Evolutionary conservation across 192 early-diverging fungal genomes (phyloP).

Genomic region (Gaertneriomyces sp.): DNA sequence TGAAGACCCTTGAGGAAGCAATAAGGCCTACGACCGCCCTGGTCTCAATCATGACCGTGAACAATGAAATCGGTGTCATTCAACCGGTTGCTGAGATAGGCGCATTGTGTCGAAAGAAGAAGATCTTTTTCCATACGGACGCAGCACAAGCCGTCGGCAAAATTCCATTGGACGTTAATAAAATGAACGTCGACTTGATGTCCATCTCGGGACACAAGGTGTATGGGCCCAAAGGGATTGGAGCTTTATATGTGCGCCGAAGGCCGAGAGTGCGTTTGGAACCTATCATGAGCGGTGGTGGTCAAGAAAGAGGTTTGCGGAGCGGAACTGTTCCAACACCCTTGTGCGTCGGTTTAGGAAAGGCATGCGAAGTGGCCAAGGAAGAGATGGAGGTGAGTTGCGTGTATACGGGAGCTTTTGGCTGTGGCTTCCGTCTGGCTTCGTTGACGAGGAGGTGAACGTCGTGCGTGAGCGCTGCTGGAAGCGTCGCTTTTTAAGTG

Average conservation of each 20-base stretch:
- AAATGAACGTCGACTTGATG: conserved; percentile 92
- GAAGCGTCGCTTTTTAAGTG: not conserved
- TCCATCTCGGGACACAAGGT: conserved; percentile 96
- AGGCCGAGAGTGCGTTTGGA: conserved; percentile 90
- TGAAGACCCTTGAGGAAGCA: conserved; percentile 72
- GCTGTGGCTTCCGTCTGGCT: conserved; percentile 6
- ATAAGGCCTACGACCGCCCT: conserved; percentile 87
- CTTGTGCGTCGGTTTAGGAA: conserved; percentile 85
- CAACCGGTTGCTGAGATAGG: conserved; percentile 92
- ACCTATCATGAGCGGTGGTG: conserved; percentile 87
- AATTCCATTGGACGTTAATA: conserved; percentile 87
- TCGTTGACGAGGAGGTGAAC: not conserved
- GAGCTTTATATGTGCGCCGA: conserved; percentile 88
- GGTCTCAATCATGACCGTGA: conserved; percentile 95
- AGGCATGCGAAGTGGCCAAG: conserved; percentile 72
- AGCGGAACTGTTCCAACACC: conserved; percentile 93
- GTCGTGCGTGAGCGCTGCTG: not conserved
- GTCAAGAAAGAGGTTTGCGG: conserved; percentile 91
- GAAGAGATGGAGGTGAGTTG: conserved; percentile 76
- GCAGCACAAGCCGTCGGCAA: conserved; percentile 96
- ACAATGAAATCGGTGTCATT: conserved; percentile 97
- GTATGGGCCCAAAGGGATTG: conserved; percentile 97
- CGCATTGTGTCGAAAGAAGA: conserved; percentile 74
- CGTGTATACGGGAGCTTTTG: not conserved
- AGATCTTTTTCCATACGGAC: conserved; percentile 96